Percentiles rank a stretch among this genome's conserved stretches.
Conservation (phyloP, 1,139 yeast genomes). For the Taphrina populina region DNA sequence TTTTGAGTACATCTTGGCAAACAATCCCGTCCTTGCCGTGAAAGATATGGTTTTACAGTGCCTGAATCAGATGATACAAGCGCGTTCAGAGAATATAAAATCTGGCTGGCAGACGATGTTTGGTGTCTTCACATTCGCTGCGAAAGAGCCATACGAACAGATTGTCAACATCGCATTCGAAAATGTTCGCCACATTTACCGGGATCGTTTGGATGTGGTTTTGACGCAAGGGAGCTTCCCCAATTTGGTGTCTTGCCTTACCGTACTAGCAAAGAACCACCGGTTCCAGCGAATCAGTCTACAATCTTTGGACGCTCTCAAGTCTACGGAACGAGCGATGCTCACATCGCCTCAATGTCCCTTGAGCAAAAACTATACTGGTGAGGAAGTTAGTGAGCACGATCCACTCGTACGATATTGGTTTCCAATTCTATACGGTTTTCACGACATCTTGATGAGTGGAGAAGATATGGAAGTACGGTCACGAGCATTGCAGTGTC, state of each 20-base stretch:
- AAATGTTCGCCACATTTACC: conserved; percentile 54
- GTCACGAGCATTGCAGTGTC: conserved; percentile 75
- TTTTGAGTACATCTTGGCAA: conserved; percentile 72
- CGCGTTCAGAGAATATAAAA: conserved; percentile 70
- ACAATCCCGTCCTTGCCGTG: conserved; percentile 68
- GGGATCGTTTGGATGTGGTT: conserved; percentile 62
- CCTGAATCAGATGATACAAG: conserved; percentile 76
- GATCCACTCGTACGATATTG: conserved; percentile 55
- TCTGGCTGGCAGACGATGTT: conserved; percentile 96
- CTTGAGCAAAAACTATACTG: conserved; percentile 38
- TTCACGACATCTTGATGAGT: conserved; percentile 85
- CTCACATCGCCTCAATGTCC: conserved; percentile 37
- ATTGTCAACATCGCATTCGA: conserved; percentile 35
- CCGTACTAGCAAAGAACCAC: conserved; percentile 80
- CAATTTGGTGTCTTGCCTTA: conserved; percentile 71
- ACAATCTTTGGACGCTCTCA: conserved; percentile 75
- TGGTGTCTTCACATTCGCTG: conserved; percentile 68
- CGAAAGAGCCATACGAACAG: conserved; percentile 50
- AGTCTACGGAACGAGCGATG: conserved; percentile 60
- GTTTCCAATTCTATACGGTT: conserved; percentile 82
- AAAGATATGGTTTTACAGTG: conserved; percentile 87
- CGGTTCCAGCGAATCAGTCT: conserved; percentile 76
- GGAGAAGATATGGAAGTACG: conserved; percentile 94
- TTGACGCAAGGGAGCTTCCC: conserved; percentile 72
- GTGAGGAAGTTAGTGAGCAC: conserved; percentile 41